phyloP scores from a whole-genome alignment of 2,329 filamentous ascomycete genomes.

The Chrysoporthe deuterocubensis region DNA sequence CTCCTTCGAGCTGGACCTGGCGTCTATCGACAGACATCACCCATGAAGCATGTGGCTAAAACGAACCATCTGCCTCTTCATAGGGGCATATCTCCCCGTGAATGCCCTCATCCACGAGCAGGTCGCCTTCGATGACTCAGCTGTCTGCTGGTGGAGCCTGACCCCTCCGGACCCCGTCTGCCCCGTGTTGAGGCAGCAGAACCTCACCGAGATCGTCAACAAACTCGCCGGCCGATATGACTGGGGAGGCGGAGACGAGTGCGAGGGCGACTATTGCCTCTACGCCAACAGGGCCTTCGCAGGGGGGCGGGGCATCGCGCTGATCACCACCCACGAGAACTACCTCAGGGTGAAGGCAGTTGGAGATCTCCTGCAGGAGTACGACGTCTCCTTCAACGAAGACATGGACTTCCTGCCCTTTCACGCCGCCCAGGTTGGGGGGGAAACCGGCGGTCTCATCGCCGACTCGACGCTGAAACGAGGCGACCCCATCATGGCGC shows the following conservation, averaged over 20 bases:
- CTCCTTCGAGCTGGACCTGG: not conserved
- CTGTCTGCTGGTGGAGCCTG: slow-evolving; percentile 28
- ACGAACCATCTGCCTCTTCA: not conserved
- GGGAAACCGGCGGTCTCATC: slow-evolving; percentile 43
- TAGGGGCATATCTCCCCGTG: not conserved
- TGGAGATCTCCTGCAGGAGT: slow-evolving; percentile 15
- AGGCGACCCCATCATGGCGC: slow-evolving; percentile 42
- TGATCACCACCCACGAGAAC: slow-evolving; percentile 29
- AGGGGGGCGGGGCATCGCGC: slow-evolving; percentile 29
- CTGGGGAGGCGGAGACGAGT: slow-evolving; percentile 31
- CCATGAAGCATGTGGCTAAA: slow-evolving; percentile 5
- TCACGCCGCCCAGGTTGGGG: slow-evolving; percentile 35
- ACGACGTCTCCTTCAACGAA: slow-evolving; percentile 35
- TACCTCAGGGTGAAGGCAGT: slow-evolving; percentile 20
- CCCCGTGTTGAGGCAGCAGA: slow-evolving; percentile 36
- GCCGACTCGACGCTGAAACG: slow-evolving; percentile 40
- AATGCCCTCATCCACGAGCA: slow-evolving; percentile 24
- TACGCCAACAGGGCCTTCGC: slow-evolving; percentile 30
- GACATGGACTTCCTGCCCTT: slow-evolving; percentile 36
- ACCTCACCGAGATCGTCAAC: slow-evolving; percentile 47
- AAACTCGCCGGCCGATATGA: slow-evolving; percentile 37
- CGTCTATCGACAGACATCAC: not conserved
- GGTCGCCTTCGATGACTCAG: slow-evolving; percentile 25
- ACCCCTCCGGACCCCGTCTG: slow-evolving; percentile 24
- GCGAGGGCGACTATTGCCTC: slow-evolving; percentile 32